phyloP scores from a whole-genome alignment of 306 rosid genomes.

The Albizia julibrissin region DNA sequence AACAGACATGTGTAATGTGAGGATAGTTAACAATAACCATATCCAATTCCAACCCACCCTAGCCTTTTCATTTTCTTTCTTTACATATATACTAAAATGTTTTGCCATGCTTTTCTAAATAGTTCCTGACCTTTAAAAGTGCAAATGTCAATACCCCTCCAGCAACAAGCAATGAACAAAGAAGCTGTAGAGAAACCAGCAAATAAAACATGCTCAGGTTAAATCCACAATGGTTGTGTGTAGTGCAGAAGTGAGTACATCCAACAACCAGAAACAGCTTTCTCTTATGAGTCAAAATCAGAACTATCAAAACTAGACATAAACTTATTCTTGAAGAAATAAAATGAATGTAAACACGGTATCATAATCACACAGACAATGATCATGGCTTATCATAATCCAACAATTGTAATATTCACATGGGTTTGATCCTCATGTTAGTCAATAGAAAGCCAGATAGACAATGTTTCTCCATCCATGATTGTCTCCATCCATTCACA shows the following conservation, averaged over 20 bases:
- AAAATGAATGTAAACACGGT: neutral
- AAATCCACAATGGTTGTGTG: too few species aligned
- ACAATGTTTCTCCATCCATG: slow-evolving; percentile 15
- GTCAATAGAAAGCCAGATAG: neutral
- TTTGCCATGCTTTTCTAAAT: too few species aligned
- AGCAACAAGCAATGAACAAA: too few species aligned
- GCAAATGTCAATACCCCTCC: too few species aligned
- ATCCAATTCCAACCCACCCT: too few species aligned
- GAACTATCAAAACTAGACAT: neutral
- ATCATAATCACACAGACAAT: neutral
- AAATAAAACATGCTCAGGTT: too few species aligned
- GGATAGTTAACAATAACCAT: too few species aligned
- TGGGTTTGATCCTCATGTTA: slow-evolving; percentile 17
- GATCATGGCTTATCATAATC: slow-evolving; percentile 23
- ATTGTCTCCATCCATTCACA: slow-evolving; percentile 21
- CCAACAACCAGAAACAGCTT: neutral
- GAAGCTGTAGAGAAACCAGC: too few species aligned
- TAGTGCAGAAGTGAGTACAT: slow-evolving; percentile 15
- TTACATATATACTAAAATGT: too few species aligned
- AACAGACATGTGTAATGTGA: too few species aligned
- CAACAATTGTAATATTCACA: slow-evolving; percentile 19
- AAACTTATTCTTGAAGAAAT: slow-evolving; percentile 15
- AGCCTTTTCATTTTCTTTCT: too few species aligned
- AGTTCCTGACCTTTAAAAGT: too few species aligned
- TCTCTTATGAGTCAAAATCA: slow-evolving; percentile 22